Evolutionary conservation across 2,329 filamentous ascomycete genomes (phyloP), one percentile per base, ranked within the genome.

Genomic region (Blastomyces emzantsi): DNA sequence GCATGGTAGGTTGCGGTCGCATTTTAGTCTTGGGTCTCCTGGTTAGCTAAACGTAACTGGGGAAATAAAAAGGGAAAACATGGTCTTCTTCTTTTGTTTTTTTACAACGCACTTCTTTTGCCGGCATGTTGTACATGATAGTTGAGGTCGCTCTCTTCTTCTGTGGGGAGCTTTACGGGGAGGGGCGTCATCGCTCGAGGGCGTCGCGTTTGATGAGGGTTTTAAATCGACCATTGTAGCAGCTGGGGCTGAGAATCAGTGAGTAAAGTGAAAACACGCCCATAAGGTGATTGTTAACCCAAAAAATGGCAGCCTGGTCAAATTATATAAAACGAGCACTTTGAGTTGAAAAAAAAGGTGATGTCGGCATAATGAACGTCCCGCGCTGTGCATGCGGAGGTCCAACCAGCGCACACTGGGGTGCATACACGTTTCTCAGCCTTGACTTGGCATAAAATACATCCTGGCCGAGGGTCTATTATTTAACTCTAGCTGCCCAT

Each of bases 1-100:
- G 73, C 83, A 85, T 60, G 83, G 83, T 54, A 81, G 78, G 54
- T 77, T 77, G 66, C 83, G 81, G 70, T 85, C 83, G 73, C 83
- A 85, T 75, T 83, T 83, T 67, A 83, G 72, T 68, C 80, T 82
- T 49, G 33, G 25, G 25, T 45, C 36, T 54, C 43, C 22, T 54
- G 45, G 30, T 30, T 60, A 56, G 62, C 25, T 22, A 30, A 25
- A 9, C n/a, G 55, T 22, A 3, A 36, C 19, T 52, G 5, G 17
- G 28, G 55, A 39, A 22, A 17, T 54, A 39, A 51, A 51, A 11
- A 36, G 52, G n/a, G 30, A 52, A 39, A 33, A 33, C 6, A 33
- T 30, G 11, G 30, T 63, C 5, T n/a, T 49, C 13, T 49, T 49
- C 8, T 28, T 5, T 51, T 2, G 1, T 25, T 51, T 15, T 28